These are phyloP conservation scores for Claviceps pazoutovae DNA, from an alignment of 2,329 filamentous ascomycete species.

Conservation along the genomic window DNA sequence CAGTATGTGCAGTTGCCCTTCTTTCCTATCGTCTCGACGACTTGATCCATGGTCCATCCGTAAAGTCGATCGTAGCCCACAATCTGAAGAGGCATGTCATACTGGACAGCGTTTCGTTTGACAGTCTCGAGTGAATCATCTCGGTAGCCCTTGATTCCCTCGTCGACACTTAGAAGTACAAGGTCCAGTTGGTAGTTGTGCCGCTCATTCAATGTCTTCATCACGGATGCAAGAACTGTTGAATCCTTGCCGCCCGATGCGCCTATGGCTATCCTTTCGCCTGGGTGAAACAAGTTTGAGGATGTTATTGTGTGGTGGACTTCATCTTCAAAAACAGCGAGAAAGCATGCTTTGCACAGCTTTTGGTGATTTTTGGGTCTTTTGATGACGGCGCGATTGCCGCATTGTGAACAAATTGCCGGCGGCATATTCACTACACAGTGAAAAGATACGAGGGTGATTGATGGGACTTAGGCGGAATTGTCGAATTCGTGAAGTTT, in stretches of 20 bases:
- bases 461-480: not conserved
- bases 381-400: constrained; percentile 72
- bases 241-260: constrained; percentile 96
- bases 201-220: constrained; percentile 87
- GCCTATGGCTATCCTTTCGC: constrained; percentile 84
- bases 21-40: constrained; percentile 90
- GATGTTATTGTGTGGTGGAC: constrained; percentile 83
- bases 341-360: constrained; percentile 81
- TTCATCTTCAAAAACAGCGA: constrained; percentile 78
- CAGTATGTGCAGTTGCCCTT: constrained; percentile 99
- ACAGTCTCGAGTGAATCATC: constrained; percentile 95
- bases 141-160: constrained; percentile 92
- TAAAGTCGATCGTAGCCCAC: constrained; percentile 90
- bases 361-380: constrained; percentile 91
- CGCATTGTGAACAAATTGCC: constrained; percentile 60
- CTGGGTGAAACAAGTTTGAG: constrained; percentile 65
- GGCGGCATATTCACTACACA: constrained; percentile 50
- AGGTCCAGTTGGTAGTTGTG: constrained; percentile 78
- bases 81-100: constrained; percentile 82
- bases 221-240: constrained; percentile 83
- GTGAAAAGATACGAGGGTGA: not conserved
- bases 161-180: constrained; percentile 81
- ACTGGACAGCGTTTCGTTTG: constrained; percentile 82
- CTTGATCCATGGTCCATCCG: constrained; percentile 98
- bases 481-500: not conserved